Conservation (phyloP, 352 stramenopile genomes). For the Sclerospora graminicola region DNA sequence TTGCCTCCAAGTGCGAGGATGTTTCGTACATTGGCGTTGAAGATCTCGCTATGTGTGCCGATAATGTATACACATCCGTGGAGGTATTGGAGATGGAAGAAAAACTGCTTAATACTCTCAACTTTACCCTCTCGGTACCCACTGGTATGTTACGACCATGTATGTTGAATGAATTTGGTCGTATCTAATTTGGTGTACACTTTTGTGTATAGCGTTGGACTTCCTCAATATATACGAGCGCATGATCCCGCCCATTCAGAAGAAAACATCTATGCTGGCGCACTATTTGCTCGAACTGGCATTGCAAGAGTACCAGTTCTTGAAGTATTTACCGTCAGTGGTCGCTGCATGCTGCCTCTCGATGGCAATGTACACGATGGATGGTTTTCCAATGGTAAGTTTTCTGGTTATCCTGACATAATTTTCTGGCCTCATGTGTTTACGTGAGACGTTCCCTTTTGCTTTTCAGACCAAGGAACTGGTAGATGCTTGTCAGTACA, state of each 20-base stretch:
- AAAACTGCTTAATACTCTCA: slow-evolving; percentile 86
- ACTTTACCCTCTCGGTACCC: slow-evolving; percentile 85
- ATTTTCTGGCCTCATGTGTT: not conserved
- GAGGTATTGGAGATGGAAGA: slow-evolving; percentile 89
- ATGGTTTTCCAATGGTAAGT: slow-evolving; percentile 69
- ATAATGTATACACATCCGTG: slow-evolving; percentile 85
- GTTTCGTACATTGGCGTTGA: slow-evolving; percentile 89
- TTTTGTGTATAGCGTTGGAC: slow-evolving; percentile 45
- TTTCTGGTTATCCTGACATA: not conserved
- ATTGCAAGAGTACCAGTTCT: slow-evolving; percentile 83
- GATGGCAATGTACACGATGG: slow-evolving; percentile 79
- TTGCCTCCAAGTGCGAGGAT: slow-evolving; percentile 88
- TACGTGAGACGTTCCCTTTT: slow-evolving; percentile 1
- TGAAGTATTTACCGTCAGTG: slow-evolving; percentile 78
- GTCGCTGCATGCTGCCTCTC: slow-evolving; percentile 77
- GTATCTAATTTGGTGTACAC: not conserved
- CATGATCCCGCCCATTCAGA: slow-evolving; percentile 76
- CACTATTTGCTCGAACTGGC: slow-evolving; percentile 84
- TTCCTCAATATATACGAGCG: slow-evolving; percentile 87
- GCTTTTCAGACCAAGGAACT: slow-evolving; percentile 61
- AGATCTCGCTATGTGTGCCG: slow-evolving; percentile 85
- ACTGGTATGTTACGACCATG: slow-evolving; percentile 37
- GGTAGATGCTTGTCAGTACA: slow-evolving; percentile 68
- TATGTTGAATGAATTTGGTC: not conserved
- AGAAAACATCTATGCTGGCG: slow-evolving; percentile 81